These are phyloP conservation scores for Inonotus hispidus DNA, from an alignment of 1,284 basidiomycete genomes.

Conservation along the genomic window DNA sequence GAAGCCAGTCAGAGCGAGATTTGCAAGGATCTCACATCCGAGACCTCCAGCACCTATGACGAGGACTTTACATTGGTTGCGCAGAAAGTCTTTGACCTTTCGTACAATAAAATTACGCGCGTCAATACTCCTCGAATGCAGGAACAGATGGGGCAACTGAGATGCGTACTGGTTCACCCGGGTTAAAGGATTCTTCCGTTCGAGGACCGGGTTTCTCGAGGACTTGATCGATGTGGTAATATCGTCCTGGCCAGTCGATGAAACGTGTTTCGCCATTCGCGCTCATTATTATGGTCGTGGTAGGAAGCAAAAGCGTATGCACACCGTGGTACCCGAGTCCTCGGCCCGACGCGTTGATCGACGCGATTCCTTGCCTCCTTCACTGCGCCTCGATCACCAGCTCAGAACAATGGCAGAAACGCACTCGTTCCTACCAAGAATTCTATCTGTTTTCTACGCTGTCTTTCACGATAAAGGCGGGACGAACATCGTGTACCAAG, in stretches of 20 bases:
- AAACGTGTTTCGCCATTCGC: constrained; percentile 23
- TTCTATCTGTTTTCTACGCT: constrained; percentile 84
- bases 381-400: background rate
- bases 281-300: constrained; percentile 4
- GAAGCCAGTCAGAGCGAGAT: constrained; percentile 92
- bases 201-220: constrained; percentile 77
- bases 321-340: background rate
- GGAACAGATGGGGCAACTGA: constrained; percentile 19
- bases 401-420: constrained; percentile 43
- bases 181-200: constrained; percentile 68
- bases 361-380: background rate
- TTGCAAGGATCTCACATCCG: constrained; percentile 93
- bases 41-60: constrained; percentile 96
- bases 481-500: constrained; percentile 83
- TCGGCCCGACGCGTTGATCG: background rate
- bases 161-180: constrained; percentile 61
- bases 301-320: background rate
- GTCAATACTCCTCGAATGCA: background rate
- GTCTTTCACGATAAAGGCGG: constrained; percentile 81
- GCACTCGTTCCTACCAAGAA: constrained; percentile 71
- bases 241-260: constrained; percentile 67
- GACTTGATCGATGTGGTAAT: constrained; percentile 77
- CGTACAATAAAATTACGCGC: background rate
- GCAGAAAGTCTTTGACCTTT: constrained; percentile 84
- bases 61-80: constrained; percentile 84